Conservation (phyloP, 768 basidiomycete genomes). For the Mycena venus region DNA sequence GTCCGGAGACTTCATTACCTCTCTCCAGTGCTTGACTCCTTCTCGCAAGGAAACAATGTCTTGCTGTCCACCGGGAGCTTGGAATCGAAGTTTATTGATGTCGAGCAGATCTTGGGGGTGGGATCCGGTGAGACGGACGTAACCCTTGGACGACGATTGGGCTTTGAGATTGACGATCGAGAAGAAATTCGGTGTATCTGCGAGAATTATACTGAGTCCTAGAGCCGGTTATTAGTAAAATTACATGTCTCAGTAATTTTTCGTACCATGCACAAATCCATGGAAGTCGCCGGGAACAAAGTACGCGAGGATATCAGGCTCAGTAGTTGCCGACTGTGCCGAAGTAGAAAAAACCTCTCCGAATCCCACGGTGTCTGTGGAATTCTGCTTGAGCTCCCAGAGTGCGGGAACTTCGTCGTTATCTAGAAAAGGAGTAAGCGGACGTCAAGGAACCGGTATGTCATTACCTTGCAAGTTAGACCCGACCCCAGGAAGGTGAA, state of each 20-base stretch:
- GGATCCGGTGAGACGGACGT: no score
- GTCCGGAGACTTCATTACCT: no score
- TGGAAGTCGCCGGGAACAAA: slow-evolving; percentile 36
- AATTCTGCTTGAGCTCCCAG: slow-evolving; percentile 43
- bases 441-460: no score
- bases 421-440: slow-evolving; percentile 30
- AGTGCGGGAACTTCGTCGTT: slow-evolving; percentile 46
- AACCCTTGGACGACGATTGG: slow-evolving; percentile 41
- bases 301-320: slow-evolving; percentile 40
- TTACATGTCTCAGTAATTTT: neutral
- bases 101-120: slow-evolving; percentile 41
- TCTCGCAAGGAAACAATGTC: slow-evolving; percentile 20
- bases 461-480: slow-evolving; percentile 46
- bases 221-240: neutral
- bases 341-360: no score
- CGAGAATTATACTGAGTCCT: neutral
- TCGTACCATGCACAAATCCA: neutral
- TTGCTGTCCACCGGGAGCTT: slow-evolving; percentile 33
- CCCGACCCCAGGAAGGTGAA: slow-evolving; percentile 50
- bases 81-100: slow-evolving; percentile 43
- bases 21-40: no score
- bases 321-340: neutral
- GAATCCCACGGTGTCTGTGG: slow-evolving; percentile 23
- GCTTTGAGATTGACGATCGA: slow-evolving; percentile 41
- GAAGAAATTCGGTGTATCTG: slow-evolving; percentile 30